A percentile compares a stretch with the other conserved stretches of the same genome.
phyloP scores from a whole-genome alignment of 1,139 yeast species.

The Geotrichum fermentans region DNA sequence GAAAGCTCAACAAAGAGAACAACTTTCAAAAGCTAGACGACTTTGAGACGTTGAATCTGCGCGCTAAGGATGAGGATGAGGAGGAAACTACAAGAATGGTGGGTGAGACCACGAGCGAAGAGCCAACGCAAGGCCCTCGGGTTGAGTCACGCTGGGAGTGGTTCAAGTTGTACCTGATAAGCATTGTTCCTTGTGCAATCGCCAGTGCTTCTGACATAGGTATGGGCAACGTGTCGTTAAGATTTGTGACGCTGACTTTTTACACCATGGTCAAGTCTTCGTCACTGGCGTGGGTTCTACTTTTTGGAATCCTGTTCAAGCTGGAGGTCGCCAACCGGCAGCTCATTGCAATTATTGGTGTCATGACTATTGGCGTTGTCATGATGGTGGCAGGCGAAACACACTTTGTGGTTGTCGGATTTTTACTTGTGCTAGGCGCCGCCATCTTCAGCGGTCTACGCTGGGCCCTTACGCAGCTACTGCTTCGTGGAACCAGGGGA shows the following conservation, averaged over 20 bases:
- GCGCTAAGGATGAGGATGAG: slow-evolving; percentile 5
- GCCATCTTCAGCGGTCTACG: slow-evolving; percentile 82
- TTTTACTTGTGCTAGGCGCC: slow-evolving; percentile 67
- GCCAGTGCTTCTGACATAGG: slow-evolving; percentile 95
- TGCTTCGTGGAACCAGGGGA: slow-evolving; percentile 43
- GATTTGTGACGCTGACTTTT: slow-evolving; percentile 71
- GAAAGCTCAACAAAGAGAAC: slow-evolving; percentile 8
- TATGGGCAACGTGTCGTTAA: slow-evolving; percentile 76
- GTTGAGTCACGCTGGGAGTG: slow-evolving; percentile 10
- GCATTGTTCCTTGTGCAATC: slow-evolving; percentile 75
- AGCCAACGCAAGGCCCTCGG: not conserved
- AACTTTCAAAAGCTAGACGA: slow-evolving; percentile 12
- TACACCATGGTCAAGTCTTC: slow-evolving; percentile 93
- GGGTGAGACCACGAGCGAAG: slow-evolving; percentile 2
- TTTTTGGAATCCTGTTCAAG: slow-evolving; percentile 77
- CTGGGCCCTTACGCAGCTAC: slow-evolving; percentile 89
- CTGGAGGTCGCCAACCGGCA: slow-evolving; percentile 68
- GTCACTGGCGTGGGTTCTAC: slow-evolving; percentile 75
- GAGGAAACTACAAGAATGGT: not conserved
- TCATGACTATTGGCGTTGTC: slow-evolving; percentile 78
- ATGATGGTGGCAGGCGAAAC: slow-evolving; percentile 68
- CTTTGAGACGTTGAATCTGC: not conserved
- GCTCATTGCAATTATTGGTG: slow-evolving; percentile 58
- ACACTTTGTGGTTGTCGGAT: slow-evolving; percentile 48
- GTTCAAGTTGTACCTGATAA: slow-evolving; percentile 34